phyloP scores from a whole-genome alignment of 331 rosid species.

The Quercus tomentella region DNA sequence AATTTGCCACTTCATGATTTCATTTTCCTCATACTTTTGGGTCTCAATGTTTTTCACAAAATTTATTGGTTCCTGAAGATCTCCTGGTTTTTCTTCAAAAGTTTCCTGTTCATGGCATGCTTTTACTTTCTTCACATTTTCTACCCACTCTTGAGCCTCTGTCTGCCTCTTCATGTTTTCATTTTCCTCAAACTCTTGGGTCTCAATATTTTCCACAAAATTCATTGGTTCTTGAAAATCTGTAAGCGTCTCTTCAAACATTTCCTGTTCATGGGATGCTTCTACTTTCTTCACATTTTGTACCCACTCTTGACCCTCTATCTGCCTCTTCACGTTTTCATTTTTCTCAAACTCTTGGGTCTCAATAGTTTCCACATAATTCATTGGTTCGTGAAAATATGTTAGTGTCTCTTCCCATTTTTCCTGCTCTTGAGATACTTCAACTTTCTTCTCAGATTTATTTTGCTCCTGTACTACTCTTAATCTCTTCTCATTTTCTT shows the following conservation, averaged over 20 bases:
- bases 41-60: too few relatives aligned
- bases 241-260: constrained; percentile 23
- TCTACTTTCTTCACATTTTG: constrained; percentile 30
- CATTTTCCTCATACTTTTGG: too few relatives aligned
- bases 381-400: constrained; percentile 19
- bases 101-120: too few relatives aligned
- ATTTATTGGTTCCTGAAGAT: too few relatives aligned
- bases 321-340: constrained; percentile 15
- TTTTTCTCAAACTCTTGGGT: constrained; percentile 21
- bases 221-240: constrained; percentile 21
- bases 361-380: constrained; percentile 24
- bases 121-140: constrained; percentile 22
- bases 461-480: constrained; percentile 18
- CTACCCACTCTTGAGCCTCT: constrained; percentile 25
- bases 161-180: constrained; percentile 16
- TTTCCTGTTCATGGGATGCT: constrained; percentile 28
- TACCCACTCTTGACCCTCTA: constrained; percentile 19
- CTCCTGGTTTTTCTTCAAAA: too few relatives aligned
- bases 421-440: constrained; percentile 25
- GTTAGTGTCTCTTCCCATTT: constrained; percentile 27
- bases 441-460: constrained; percentile 31
- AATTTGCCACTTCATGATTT: too few relatives aligned
- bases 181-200: constrained; percentile 19
- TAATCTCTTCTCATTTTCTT: constrained; percentile 19
- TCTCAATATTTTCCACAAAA: constrained; percentile 25